Base-by-base conservation (phyloP, 257 asterid genomes). In the Plectranthus barbatus region DNA sequence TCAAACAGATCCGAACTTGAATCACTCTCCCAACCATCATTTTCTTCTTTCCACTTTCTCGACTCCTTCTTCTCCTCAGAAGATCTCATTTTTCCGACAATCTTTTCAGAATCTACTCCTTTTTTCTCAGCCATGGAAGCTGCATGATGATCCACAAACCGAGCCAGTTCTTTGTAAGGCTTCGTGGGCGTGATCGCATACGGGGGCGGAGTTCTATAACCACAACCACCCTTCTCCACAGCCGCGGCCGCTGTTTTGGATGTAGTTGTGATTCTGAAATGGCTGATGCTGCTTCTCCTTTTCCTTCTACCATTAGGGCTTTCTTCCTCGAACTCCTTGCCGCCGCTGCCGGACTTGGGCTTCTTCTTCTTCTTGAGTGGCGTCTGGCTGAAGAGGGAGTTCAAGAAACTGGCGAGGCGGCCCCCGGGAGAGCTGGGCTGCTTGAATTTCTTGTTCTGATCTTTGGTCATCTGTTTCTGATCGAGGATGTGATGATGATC, bases 1-100 rank as follows among this genome's bases (percentile, higher is more conserved):
- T 91, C 98, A 29, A 91, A 91, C 12, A 91, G 56, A 84, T 91
- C 98, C 12, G 95, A 88, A 47, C 98, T 91, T 6, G 96, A 84
- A 71, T 91, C 96, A 54, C 92, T 88, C 9, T 86, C 96, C 1
- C 47, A 91, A n/a, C 80, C 86, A 29, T 79, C 96, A 26, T 81
- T 86, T n/a, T 9, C 71, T 26, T 26, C 31, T 0, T 69, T 60
- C 62, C 69, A 61, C 24, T 75, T 81, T 26, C 31, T 26, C 31
- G 5, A 26, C 5, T 26, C 31, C 5, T 26, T 26, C 54, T 50
- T 74, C 68, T 60, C 67, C 6, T 55, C 74, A 5, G 20, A 60
- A 12, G 57, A 67, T 7, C 24, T 78, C 58, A 46, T 33, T 9
- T 34, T 34, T 11, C 40, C 10, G 8, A 11, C 14, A 42, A 9